Base-by-base conservation (phyloP, 1,139 yeast genomes). In the Nakaseomyces uthaithaninus region DNA sequence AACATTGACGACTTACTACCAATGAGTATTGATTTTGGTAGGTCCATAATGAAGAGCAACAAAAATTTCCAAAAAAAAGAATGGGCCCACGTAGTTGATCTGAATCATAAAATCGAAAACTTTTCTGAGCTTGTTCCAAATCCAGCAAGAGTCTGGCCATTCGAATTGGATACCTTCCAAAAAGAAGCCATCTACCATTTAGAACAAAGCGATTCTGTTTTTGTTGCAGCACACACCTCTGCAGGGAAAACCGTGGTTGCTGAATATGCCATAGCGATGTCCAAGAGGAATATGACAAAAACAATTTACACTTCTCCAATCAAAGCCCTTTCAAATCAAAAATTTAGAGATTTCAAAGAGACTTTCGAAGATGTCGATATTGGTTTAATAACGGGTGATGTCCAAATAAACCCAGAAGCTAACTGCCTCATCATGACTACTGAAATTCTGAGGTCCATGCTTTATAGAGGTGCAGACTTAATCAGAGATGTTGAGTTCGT, bases 401-500 rank as follows among this genome's bases (percentile, higher is more conserved):
- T 93, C 20, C 95, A 91, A 49, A 89, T 93, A 46, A 93, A 93
- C 54, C 94, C 98, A 0, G 97, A 91, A 47, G 98, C 97, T 0
- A 83, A 87, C 48, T 93, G 98, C 62, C 68, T 91, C 51, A 91
- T 91, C 44, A 91, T 91, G 99, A 91, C 99, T 1, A 91, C 99
- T 0, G 99, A 91, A 63, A 87, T 91, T 66, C 69, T 91, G 50
- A 71, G 99, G 55, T 81, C 94, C 10, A 91, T 91, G 99, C 72
- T 91, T 36, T 91, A 91, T 58, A 72, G 95, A 57, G 99, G 98
- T 41, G 94, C 97, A 0, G 98, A 91, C 62, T 68, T 91, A 40
- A 87, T 91, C 59, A 74, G 98, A 60, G 99, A 91, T 64, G 97
- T 93, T 19, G 97, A 91, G 47, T 91, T 91, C 72, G 96, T 91